phyloP scores from a whole-genome alignment of 2,329 filamentous ascomycete genomes.

The Neonectria sp. region DNA sequence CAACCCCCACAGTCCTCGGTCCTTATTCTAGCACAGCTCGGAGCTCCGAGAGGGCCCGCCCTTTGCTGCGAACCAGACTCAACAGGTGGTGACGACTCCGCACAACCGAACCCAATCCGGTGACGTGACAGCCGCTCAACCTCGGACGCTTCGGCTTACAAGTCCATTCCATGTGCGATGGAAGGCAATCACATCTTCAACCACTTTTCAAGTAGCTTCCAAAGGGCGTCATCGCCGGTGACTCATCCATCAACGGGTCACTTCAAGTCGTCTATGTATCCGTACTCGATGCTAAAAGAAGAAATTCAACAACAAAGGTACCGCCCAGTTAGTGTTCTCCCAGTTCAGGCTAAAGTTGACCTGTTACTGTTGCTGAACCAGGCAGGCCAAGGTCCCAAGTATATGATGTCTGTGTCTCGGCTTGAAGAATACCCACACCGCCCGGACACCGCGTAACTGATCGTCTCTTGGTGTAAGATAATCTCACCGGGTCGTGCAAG shows the following conservation, averaged over 20 bases:
- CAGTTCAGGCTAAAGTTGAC: background rate
- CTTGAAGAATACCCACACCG: background rate
- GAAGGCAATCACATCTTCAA: background rate
- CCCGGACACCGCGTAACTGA: background rate
- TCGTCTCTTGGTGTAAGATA: background rate
- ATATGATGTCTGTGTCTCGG: background rate
- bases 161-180: background rate
- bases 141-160: background rate
- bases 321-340: background rate
- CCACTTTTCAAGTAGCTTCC: background rate
- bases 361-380: background rate
- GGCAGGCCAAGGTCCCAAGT: background rate
- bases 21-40: background rate
- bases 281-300: too few relatives aligned
- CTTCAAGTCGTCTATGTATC: background rate
- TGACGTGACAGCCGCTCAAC: constrained; percentile 9
- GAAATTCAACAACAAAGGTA: background rate
- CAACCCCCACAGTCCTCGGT: background rate
- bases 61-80: background rate
- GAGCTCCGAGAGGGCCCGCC: background rate
- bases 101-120: background rate
- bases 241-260: background rate
- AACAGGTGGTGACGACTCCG: background rate
- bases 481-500: background rate
- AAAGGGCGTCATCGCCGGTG: background rate